Percentiles rank a stretch among this genome's conserved stretches.
Evolutionary conservation across 1,139 yeast genomes (phyloP).

Genomic region (Taiozyma sp.): DNA sequence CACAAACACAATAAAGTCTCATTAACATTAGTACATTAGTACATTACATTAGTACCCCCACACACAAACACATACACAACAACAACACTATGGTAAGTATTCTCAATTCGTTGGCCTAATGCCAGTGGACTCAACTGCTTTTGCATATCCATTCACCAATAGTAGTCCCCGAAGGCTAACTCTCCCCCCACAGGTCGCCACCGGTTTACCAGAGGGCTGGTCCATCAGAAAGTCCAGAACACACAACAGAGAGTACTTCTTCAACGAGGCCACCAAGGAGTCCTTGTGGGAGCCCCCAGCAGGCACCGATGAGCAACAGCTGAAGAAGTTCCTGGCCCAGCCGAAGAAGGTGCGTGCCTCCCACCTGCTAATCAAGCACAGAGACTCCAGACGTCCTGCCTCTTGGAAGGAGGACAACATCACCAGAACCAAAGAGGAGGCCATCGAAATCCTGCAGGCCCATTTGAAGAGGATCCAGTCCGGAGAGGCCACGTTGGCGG

Average conservation of each 20-base stretch:
- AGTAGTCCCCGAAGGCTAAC: neutral
- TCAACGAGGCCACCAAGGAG: constrained; percentile 61
- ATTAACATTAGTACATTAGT: too few species aligned
- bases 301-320: constrained; percentile 63
- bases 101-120: neutral
- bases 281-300: constrained; percentile 92
- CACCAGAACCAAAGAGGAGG: constrained; percentile 78
- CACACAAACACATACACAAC: too few species aligned
- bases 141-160: neutral
- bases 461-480: constrained; percentile 56
- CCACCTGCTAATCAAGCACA: constrained; percentile 80
- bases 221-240: constrained; percentile 72
- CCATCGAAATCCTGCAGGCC: constrained; percentile 55
- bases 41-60: too few species aligned
- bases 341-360: constrained; percentile 61
- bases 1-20: too few species aligned
- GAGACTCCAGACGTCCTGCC: constrained; percentile 79
- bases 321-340: constrained; percentile 49
- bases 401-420: constrained; percentile 83
- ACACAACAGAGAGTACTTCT: constrained; percentile 79
- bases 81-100: neutral
- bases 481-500: constrained; percentile 67
- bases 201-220: constrained; percentile 91
- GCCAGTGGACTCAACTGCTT: too few species aligned
- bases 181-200: constrained; percentile 7